Conservation (phyloP, 345 rosid species). For the Dovyalis caffra region DNA sequence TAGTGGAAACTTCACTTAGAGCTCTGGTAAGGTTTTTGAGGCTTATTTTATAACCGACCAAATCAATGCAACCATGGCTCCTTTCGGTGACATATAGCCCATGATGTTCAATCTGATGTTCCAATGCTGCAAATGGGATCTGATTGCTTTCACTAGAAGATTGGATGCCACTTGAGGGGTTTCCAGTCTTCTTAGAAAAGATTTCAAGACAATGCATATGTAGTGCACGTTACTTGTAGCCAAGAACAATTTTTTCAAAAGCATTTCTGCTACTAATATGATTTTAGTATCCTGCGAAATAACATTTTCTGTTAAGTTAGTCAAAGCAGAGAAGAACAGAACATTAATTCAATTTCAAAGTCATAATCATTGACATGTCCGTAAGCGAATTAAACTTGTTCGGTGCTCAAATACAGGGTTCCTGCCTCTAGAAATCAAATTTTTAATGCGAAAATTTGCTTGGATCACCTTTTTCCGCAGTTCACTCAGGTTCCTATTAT, state of each 20-base stretch:
- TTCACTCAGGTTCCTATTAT: background rate
- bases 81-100: slow-evolving; percentile 19
- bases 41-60: slow-evolving; percentile 16
- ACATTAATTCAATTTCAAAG: background rate
- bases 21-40: background rate
- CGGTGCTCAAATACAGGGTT: background rate
- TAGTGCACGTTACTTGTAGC: background rate
- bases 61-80: background rate
- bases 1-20: slow-evolving; percentile 2
- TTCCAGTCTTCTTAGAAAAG: background rate
- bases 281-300: background rate
- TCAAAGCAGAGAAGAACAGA: background rate
- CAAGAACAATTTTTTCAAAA: background rate
- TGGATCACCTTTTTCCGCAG: background rate
- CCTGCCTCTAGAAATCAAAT: background rate
- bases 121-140: background rate
- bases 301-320: background rate
- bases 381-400: background rate
- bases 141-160: slow-evolving; percentile 6
- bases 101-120: slow-evolving; percentile 4
- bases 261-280: background rate
- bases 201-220: background rate
- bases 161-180: background rate
- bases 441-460: background rate
- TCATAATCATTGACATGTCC: background rate